Percentiles rank a stretch among this genome's conserved stretches.
These are phyloP conservation scores for Arthrobotrys megalospora DNA, from an alignment of 2,329 filamentous ascomycete species.

Conservation along the genomic window DNA sequence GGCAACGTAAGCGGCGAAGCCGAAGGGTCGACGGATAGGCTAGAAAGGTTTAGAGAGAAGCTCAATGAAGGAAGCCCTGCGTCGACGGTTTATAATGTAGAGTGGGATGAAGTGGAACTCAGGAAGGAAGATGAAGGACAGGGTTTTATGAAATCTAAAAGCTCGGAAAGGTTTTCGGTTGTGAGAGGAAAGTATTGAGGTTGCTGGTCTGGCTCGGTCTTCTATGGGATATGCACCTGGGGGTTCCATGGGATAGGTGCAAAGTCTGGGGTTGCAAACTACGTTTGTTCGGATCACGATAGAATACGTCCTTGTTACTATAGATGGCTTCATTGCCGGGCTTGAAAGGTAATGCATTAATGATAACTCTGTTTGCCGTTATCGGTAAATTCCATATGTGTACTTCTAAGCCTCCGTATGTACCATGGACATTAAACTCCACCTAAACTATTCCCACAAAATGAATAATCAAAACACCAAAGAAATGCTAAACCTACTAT, in stretches of 20 bases:
- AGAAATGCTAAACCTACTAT: background rate
- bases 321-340: too few relatives aligned
- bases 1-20: constrained; percentile 48
- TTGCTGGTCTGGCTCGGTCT: background rate
- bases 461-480: constrained; percentile 6
- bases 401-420: background rate
- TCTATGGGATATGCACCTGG: too few relatives aligned
- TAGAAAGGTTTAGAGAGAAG: constrained; percentile 43
- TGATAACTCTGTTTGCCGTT: background rate
- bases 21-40: constrained; percentile 26
- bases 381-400: background rate
- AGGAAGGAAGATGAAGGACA: constrained; percentile 48
- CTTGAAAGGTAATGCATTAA: background rate
- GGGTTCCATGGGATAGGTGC: too few relatives aligned
- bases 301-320: too few relatives aligned
- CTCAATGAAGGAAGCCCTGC: constrained; percentile 28
- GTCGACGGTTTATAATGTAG: constrained; percentile 42
- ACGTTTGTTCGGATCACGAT: too few relatives aligned
- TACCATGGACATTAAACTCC: constrained; percentile 8
- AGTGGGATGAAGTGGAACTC: constrained; percentile 44
- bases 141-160: constrained; percentile 27
- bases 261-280: too few relatives aligned
- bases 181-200: constrained; percentile 6
- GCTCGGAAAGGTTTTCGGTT: constrained; percentile 32
- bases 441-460: background rate